A percentile compares a stretch with the other conserved stretches of the same genome.
Evolutionary conservation across 108 stramenopile species (phyloP).

Genomic region (Mayamaea pseudoterrestris): DNA sequence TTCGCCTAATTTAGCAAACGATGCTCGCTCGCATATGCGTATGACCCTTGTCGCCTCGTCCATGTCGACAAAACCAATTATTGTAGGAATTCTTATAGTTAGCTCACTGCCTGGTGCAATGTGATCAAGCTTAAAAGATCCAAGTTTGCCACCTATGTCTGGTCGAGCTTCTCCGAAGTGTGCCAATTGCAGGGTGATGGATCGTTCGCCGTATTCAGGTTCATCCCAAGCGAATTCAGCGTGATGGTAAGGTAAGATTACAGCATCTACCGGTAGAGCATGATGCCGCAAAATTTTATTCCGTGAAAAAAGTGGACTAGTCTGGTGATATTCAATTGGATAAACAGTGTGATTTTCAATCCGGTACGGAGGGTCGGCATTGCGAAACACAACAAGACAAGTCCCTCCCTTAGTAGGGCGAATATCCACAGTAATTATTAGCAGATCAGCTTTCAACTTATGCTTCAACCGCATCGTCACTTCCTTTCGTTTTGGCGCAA

Average conservation of each 20-base stretch:
- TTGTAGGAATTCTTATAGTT: too few species aligned
- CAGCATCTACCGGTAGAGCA: conserved; percentile 23
- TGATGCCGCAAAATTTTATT: too few species aligned
- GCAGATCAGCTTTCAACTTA: conserved; percentile 36
- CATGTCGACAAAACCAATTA: too few species aligned
- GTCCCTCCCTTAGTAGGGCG: too few species aligned
- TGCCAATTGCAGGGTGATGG: conserved; percentile 15
- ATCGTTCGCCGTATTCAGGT: conserved; percentile 24
- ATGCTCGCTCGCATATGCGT: conserved; percentile 3
- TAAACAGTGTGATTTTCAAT: conserved; percentile 51
- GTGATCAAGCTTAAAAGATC: conserved; percentile 28
- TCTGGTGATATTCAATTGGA: conserved; percentile 38
- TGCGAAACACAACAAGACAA: too few species aligned
- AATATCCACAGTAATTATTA: too few species aligned
- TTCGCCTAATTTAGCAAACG: background rate
- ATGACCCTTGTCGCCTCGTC: too few species aligned
- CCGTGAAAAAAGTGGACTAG: too few species aligned
- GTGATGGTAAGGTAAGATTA: conserved; percentile 47
- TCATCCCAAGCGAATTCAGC: conserved; percentile 58
- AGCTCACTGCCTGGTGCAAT: conserved; percentile 34
- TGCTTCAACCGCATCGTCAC: conserved; percentile 41
- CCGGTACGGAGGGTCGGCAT: conserved; percentile 48
- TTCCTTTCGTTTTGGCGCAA: conserved; percentile 31
- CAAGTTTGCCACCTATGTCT: conserved; percentile 14
- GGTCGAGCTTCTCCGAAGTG: conserved; percentile 9